Evolutionary conservation across 768 basidiomycete species (phyloP), one percentile per base, ranked within the genome.

Genomic region (Psilocybe cyanescens): DNA sequence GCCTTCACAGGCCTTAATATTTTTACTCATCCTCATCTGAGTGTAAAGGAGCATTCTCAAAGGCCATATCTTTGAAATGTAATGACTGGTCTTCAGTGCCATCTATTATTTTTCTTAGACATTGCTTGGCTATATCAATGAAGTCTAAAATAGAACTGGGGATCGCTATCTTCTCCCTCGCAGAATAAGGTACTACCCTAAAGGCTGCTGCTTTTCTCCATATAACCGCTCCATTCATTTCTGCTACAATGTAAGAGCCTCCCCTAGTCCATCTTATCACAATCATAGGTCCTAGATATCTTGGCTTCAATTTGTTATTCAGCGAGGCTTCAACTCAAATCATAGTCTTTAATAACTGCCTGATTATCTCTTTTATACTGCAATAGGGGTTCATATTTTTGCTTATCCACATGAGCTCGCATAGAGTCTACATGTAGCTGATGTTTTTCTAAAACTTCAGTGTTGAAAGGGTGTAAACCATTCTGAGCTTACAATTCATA

Each of bases 231-330:
- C 74, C 68, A 50, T 73, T 66, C 5, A 75, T 37, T 57, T 74
- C 71, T 0, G 65, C 62, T 1, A 75, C 49, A 12, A 69, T 56
- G 45, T 74, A 75, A 4, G 69, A 59, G n/a, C 72, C 72, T 1
- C 72, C 69, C 11, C 16, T 49, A 8, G 62, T 72, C 6, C 66
- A 59, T n/a, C 62, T 19, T 3, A 77, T 45, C 0, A 80, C 73
- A 2, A 72, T 55, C 35, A 72, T 69, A 0, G 78, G 78, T 9
- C 77, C 78, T 7, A 72, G 57, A 57, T 78, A 79, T 6, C 70
- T 24, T n/a, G 70, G 65, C 24, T 65, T 65, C 4, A 68, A 66
- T 46, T 78, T 79, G 14, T 24, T 2, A 74, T 56, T 0, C 71
- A 63, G n/a, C 5, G 41, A 44, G 5, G 14, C 8, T 16, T 44